phyloP scores from a whole-genome alignment of 192 early-diverging fungal species.

The Geranomyces michiganensis region DNA sequence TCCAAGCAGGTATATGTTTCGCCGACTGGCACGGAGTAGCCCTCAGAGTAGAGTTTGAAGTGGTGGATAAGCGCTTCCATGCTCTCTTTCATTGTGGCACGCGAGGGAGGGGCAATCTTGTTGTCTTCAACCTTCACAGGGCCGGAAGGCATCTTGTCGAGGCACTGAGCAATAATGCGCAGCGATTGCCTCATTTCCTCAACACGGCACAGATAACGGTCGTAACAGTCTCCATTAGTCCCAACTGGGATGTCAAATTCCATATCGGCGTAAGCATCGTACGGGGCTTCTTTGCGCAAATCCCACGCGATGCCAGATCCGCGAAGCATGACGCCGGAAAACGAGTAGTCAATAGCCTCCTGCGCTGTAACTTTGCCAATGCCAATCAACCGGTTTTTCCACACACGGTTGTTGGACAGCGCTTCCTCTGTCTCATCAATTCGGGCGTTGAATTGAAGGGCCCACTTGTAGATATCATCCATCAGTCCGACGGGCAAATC shows the following conservation, averaged over 20 bases:
- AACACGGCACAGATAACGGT: constrained; percentile 94
- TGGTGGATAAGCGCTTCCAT: constrained; percentile 99
- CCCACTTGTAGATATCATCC: constrained; percentile 96
- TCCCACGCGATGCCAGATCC: constrained; percentile 94
- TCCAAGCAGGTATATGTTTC: constrained; percentile 98
- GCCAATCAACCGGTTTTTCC: constrained; percentile 84
- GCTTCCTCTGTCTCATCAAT: constrained; percentile 96
- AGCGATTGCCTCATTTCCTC: constrained; percentile 99
- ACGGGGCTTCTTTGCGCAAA: constrained; percentile 89
- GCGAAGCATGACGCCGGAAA: constrained; percentile 95
- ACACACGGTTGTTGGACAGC: constrained; percentile 91
- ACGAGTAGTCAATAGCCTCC: constrained; percentile 88
- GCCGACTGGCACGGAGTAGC: constrained; percentile 93
- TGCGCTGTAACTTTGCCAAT: constrained; percentile 86
- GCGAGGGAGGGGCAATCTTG: constrained; percentile 94
- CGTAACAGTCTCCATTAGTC: constrained; percentile 92
- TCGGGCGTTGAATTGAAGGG: constrained; percentile 82
- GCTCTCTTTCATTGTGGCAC: constrained; percentile 94
- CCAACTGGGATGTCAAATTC: constrained; percentile 98
- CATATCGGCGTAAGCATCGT: constrained; percentile 93
- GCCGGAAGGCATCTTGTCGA: constrained; percentile 95
- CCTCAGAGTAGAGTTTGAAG: constrained; percentile 99
- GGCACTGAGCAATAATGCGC: constrained; percentile 93
- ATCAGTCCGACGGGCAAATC: constrained; percentile 92
- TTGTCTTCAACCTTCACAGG: constrained; percentile 94